Conservation (phyloP, 805 yeast genomes). For the Candida insectorum region DNA sequence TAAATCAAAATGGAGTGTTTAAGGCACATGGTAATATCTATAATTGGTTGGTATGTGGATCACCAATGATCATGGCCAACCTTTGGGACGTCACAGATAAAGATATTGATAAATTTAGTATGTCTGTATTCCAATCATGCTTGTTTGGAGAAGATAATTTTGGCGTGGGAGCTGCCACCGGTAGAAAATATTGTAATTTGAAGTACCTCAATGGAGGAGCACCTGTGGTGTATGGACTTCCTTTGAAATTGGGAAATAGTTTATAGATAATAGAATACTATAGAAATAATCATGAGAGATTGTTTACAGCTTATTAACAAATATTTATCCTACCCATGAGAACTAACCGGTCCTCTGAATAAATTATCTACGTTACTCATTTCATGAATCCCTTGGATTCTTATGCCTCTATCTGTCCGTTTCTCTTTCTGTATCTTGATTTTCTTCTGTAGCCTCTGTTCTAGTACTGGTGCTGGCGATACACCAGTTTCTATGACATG, state of each 20-base stretch:
- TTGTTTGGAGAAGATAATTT: constrained; percentile 38
- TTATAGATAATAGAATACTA: too few relatives aligned
- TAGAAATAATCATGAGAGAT: too few relatives aligned
- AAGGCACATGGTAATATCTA: constrained; percentile 76
- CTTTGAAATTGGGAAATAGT: too few relatives aligned
- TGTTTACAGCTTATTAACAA: too few relatives aligned
- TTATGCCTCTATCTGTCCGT: too few relatives aligned
- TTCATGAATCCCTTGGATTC: too few relatives aligned
- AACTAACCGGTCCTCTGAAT: too few relatives aligned
- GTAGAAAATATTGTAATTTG: constrained; percentile 69
- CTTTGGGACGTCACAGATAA: constrained; percentile 98
- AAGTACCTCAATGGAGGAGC: constrained; percentile 87
- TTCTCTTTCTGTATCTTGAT: constrained; percentile 3
- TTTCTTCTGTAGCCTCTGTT: not conserved
- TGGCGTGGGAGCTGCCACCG: constrained; percentile 53
- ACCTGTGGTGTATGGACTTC: constrained; percentile 87
- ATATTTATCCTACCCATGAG: too few relatives aligned
- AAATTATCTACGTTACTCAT: too few relatives aligned
- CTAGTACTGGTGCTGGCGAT: constrained; percentile 41
- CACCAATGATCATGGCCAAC: constrained; percentile 80
- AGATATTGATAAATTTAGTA: constrained; percentile 81
- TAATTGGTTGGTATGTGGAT: constrained; percentile 75
- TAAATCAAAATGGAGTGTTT: constrained; percentile 54
- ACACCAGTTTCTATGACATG: constrained; percentile 94
- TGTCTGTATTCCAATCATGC: constrained; percentile 59